Evolutionary conservation across 371 early-diverging fungal species (phyloP), one percentile per base, ranked within the genome.

Genomic region (Rhizopus sp.): DNA sequence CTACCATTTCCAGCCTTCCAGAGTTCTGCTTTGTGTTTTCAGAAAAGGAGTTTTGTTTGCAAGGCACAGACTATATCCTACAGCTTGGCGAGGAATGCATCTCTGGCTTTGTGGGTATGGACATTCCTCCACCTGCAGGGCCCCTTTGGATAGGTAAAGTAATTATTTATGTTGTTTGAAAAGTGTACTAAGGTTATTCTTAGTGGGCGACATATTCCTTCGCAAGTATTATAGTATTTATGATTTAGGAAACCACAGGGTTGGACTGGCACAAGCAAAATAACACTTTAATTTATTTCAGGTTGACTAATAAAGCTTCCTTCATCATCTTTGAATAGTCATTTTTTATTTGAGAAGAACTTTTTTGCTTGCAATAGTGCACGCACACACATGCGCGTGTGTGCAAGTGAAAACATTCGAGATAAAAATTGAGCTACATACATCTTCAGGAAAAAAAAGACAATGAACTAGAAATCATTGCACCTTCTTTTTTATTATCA

Each of bases 101-200:
- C 32, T 92, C 92, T 39, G 95, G 93, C 9, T 95, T 97, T 69
- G 91, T 93, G 89, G 95, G 94, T 38, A 79, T 93, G 72, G 95
- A 95, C 56, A 85, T 92, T 61, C 89, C 89, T 32, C 83, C 73
- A 61, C 84, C 86, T 29, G 72, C 83, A 32, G 75, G 75, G 15
- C 72, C 75, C 33, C 66, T 77, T 55, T 77, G 78, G 78, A 77
- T 77, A 48, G 42, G 42, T 41, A 41, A 12, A 5, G 8, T 15
- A 4, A 7, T 7, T 7, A 38, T 38, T 38, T 6, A 38, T 13
- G 5, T 7, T 41, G 4, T 13, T 13, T 13, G 15, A 7, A 41
- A 5, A 41, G n/a, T 7, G 15, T 41, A 7, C 42, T 41, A 41
- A 41, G 4, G 15, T 15, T 15, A 13, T 41, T 8, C 15, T 41